Conservation (phyloP, 305 asterid species). For the Rubia tinctorum region DNA sequence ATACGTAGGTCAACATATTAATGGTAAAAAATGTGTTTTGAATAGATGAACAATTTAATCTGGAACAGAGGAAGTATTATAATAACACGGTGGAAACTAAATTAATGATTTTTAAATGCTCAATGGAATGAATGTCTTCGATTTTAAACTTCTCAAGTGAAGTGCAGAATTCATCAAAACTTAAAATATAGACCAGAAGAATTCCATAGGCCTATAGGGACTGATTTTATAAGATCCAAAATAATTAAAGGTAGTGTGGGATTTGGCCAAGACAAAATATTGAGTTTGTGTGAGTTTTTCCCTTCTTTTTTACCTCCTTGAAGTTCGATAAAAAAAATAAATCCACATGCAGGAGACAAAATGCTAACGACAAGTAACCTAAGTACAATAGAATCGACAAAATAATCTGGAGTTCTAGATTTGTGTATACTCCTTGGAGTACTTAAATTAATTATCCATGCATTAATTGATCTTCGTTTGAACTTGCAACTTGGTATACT, state of each 20-base stretch:
- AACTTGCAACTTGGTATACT: conserved; percentile 20
- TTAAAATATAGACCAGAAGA: background rate
- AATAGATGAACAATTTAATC: no score
- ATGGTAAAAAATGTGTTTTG: no score
- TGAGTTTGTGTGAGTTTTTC: conserved; percentile 14
- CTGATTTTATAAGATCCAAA: conserved; percentile 20
- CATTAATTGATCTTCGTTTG: conserved; percentile 30
- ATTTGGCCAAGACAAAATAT: conserved; percentile 30
- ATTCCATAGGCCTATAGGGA: conserved; percentile 3
- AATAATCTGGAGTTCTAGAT: conserved; percentile 27
- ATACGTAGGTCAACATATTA: no score
- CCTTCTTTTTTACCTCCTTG: conserved; percentile 15
- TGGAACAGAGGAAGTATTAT: no score
- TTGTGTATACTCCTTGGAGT: conserved; percentile 24
- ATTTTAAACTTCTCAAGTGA: background rate
- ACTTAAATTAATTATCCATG: conserved; percentile 23
- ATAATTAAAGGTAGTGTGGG: background rate
- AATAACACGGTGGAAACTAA: background rate
- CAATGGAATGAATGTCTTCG: background rate
- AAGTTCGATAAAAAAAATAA: conserved; percentile 21
- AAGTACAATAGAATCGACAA: conserved; percentile 48
- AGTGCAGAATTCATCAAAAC: background rate
- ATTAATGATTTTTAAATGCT: background rate
- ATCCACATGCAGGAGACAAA: conserved; percentile 42
- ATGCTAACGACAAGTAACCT: conserved; percentile 39